Conservation (phyloP, 78 protist genomes). For the Creolimax fragrantissima region DNA sequence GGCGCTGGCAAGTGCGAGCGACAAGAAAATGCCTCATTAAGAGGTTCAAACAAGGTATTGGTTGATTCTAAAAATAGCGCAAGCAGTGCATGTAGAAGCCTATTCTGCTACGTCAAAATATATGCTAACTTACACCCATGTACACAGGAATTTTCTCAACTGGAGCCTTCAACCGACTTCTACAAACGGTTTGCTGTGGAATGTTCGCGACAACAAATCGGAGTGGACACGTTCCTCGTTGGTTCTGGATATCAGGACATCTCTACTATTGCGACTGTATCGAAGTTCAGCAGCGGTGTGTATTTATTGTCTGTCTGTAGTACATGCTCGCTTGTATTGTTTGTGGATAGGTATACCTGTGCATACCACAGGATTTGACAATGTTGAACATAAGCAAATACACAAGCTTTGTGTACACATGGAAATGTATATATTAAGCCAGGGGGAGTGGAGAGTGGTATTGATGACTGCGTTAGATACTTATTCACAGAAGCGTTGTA, state of each 20-base stretch:
- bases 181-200: background rate
- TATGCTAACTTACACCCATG: background rate
- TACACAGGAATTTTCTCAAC: background rate
- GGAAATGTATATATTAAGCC: no score
- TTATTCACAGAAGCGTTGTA: no score
- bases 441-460: no score
- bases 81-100: no score
- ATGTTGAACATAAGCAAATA: no score
- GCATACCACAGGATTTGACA: no score
- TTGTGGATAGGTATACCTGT: no score
- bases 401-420: no score
- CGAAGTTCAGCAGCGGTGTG: background rate
- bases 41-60: background rate
- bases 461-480: no score
- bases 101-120: background rate
- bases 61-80: no score
- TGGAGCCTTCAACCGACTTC: background rate
- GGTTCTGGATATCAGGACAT: background rate
- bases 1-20: background rate
- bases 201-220: conserved; percentile 6
- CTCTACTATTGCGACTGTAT: background rate
- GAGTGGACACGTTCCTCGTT: background rate
- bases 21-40: background rate
- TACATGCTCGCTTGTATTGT: background rate
- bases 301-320: background rate